phyloP scores from a whole-genome alignment of 2,329 filamentous ascomycete genomes.

The Aquanectria penicillioides region DNA sequence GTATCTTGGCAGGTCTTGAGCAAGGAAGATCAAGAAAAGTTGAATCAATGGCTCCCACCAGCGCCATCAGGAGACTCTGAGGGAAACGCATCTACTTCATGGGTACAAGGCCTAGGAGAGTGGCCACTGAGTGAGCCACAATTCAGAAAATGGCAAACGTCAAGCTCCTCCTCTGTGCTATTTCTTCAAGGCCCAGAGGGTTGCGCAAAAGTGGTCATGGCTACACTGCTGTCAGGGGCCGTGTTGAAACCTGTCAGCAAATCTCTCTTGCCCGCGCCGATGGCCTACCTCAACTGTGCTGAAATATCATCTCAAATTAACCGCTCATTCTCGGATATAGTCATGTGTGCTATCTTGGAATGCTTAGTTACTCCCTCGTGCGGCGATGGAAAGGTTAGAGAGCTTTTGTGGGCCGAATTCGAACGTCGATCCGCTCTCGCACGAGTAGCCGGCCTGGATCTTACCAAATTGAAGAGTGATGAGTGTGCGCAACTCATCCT shows the following conservation, averaged over 20 bases:
- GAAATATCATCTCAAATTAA: neutral
- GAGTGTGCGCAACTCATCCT: constrained; percentile 19
- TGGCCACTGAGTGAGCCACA: neutral
- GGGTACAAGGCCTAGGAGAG: neutral
- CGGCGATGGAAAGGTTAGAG: neutral
- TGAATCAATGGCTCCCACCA: neutral
- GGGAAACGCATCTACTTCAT: too few species aligned
- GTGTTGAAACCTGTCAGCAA: neutral
- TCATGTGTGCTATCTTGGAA: neutral
- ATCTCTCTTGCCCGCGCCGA: neutral
- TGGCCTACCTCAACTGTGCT: neutral
- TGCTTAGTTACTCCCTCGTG: neutral
- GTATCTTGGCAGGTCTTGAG: neutral
- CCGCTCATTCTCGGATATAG: neutral
- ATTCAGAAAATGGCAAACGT: neutral
- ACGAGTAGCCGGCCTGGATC: neutral
- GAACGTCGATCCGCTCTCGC: constrained; percentile 8
- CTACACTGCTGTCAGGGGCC: neutral
- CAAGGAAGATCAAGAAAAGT: neutral
- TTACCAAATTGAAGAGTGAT: neutral
- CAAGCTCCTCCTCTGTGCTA: neutral
- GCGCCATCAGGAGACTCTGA: neutral
- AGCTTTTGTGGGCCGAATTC: constrained; percentile 12
- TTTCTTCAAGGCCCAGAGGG: neutral
- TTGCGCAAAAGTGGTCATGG: neutral